Evolutionary conservation across 169 alveolate species (phyloP).

Genomic region (Plasmodium cynomolgi): DNA sequence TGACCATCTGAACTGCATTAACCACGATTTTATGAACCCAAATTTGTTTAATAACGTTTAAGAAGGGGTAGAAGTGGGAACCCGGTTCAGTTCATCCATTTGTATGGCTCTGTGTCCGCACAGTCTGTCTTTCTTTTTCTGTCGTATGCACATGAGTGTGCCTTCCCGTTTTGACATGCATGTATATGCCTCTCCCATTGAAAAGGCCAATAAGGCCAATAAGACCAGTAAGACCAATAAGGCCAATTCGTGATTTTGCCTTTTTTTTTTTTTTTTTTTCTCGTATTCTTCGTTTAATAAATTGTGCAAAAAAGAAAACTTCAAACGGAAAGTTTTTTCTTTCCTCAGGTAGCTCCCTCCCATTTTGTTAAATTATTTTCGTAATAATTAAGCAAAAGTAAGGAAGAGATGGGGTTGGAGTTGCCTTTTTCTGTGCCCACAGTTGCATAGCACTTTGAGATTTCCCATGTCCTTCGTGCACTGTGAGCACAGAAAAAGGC

Average conservation of each 20-base stretch:
- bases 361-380: not conserved
- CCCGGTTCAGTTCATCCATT: not conserved
- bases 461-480: not conserved
- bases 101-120: not conserved
- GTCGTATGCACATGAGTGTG: not conserved
- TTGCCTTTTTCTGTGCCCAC: not conserved
- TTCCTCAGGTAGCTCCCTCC: not conserved
- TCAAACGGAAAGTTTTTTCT: not conserved
- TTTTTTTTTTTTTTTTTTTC: not conserved
- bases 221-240: not conserved
- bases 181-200: not conserved
- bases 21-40: conserved; percentile 66
- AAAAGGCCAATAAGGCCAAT: not conserved
- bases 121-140: not conserved
- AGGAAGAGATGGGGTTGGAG: not conserved
- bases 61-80: not conserved
- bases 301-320: not conserved
- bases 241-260: not conserved
- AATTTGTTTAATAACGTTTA: conserved; percentile 37
- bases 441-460: not conserved
- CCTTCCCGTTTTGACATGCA: not conserved
- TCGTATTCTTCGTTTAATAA: not conserved
- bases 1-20: conserved; percentile 63
- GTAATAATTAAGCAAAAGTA: not conserved
- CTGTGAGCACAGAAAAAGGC: not conserved